Evolutionary conservation across 441 rosid species (phyloP), one percentile per base, ranked within the genome.

Genomic region (Populus trichocarpa): DNA sequence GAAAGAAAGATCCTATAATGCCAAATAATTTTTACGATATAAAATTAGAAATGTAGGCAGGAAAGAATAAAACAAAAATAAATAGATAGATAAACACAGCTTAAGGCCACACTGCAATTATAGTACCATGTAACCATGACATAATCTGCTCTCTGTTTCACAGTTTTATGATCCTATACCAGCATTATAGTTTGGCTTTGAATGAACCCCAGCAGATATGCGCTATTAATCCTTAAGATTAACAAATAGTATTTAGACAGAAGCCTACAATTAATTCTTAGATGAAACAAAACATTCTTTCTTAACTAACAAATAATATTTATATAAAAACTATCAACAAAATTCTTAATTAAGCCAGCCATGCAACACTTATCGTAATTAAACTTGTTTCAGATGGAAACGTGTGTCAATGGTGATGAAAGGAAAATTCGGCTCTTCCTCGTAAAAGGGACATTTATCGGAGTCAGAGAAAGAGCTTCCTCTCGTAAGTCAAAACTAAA

Each of bases 1-100:
- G 40, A 59, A 77, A 64, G 53, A 67, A 25, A 63, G 61, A 22
- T 8, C 78, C 81, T 75, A 8, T 28, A 42, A 70, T 46, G n/a
- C 20, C 32, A 61, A 73, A 22, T 22, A 26, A 32, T 22, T 18
- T 32, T 28, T 32, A 5, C 14, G 3, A 30, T 57, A 20, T 18
- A 2, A 53, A 53, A 30, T 18, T 72, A 57, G 10, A 70, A 22
- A 11, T 3, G n/a, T 18, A 13, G 20, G 65, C 20, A 8, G 33
- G 66, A 5, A 57, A 53, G n/a, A 53, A n/a, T n/a, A 30, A 3
- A 57, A 25, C 26, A 30, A 30, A 8, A 16, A 8, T 18, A n/a
- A 50, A 57, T 30, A 30, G 32, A 30, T 30, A 30, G 32, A 30
- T 30, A 30, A 30, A 30, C 32, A 30, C 40, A 53, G 59, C 18